Percentiles rank a stretch among this genome's conserved stretches.
phyloP scores from a whole-genome alignment of 176 grass and related monocot genomes.

The Bromus sterilis region DNA sequence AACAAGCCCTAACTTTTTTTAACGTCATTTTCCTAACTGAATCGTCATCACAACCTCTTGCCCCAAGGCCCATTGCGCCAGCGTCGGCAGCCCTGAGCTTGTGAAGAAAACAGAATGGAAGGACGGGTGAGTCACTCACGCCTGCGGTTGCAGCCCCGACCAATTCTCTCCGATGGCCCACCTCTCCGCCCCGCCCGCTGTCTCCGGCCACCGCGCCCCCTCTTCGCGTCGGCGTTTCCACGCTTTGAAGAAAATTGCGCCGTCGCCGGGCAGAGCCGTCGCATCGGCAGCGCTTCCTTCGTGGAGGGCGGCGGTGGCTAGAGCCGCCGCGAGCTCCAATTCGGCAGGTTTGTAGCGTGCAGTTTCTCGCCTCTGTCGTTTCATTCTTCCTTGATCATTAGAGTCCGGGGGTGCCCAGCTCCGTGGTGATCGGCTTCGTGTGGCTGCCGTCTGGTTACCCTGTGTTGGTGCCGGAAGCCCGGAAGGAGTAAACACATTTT shows the following conservation, averaged over 20 bases:
- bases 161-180: slow-evolving; percentile 23
- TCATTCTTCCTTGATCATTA: not conserved
- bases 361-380: not conserved
- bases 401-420: not conserved
- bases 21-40: too few species aligned
- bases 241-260: not conserved
- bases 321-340: slow-evolving; percentile 1
- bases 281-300: not conserved
- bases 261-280: not conserved
- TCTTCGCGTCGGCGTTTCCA: not conserved
- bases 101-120: not conserved
- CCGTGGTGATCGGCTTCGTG: not conserved
- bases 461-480: not conserved
- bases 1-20: too few species aligned
- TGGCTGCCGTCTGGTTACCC: not conserved
- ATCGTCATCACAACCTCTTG: too few species aligned
- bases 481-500: not conserved
- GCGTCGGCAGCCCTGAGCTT: too few species aligned
- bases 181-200: not conserved
- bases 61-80: too few species aligned
- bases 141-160: too few species aligned
- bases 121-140: too few species aligned
- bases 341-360: slow-evolving; percentile 15
- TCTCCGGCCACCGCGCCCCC: slow-evolving; percentile 5
- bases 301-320: not conserved